These are phyloP conservation scores for Ascosphaera acerosa DNA, from an alignment of 2,329 filamentous ascomycete genomes.

Conservation along the genomic window DNA sequence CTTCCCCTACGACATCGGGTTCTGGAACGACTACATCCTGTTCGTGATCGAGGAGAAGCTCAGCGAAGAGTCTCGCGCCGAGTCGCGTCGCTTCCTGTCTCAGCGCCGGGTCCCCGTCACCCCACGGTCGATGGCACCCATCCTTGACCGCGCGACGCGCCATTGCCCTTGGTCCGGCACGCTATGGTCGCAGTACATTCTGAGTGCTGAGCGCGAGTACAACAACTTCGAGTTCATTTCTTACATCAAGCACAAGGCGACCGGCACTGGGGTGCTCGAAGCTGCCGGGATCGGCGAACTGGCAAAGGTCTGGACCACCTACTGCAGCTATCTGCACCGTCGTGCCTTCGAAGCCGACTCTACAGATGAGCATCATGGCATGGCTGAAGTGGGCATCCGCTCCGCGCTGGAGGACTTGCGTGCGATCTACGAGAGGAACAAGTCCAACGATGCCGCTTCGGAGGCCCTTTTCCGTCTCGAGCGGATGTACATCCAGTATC, in stretches of 20 bases:
- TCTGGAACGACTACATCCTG: conserved; percentile 67
- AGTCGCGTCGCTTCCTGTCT: neutral
- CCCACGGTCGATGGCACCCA: conserved; percentile 32
- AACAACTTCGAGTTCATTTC: conserved; percentile 60
- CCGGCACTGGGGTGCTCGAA: conserved; percentile 60
- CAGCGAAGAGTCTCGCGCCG: conserved; percentile 11
- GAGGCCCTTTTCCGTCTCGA: conserved; percentile 76
- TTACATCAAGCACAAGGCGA: conserved; percentile 76
- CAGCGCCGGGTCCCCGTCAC: conserved; percentile 8
- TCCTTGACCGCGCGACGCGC: conserved; percentile 56
- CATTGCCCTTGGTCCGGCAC: conserved; percentile 86
- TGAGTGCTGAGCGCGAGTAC: conserved; percentile 57
- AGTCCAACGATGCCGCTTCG: conserved; percentile 53
- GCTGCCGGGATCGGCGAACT: conserved; percentile 68
- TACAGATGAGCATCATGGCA: conserved; percentile 59
- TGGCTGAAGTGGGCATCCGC: conserved; percentile 70
- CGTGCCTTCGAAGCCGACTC: conserved; percentile 51
- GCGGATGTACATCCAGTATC: conserved; percentile 73
- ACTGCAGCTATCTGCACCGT: conserved; percentile 83
- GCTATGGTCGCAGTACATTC: conserved; percentile 72
- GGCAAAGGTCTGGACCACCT: conserved; percentile 73
- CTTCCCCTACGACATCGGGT: conserved; percentile 45
- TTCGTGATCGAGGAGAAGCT: conserved; percentile 35
- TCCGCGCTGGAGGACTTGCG: conserved; percentile 69
- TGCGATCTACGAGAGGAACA: conserved; percentile 49